Conservation (phyloP, 495 filamentous ascomycete genomes). For the Trypethelium eluteriae region DNA sequence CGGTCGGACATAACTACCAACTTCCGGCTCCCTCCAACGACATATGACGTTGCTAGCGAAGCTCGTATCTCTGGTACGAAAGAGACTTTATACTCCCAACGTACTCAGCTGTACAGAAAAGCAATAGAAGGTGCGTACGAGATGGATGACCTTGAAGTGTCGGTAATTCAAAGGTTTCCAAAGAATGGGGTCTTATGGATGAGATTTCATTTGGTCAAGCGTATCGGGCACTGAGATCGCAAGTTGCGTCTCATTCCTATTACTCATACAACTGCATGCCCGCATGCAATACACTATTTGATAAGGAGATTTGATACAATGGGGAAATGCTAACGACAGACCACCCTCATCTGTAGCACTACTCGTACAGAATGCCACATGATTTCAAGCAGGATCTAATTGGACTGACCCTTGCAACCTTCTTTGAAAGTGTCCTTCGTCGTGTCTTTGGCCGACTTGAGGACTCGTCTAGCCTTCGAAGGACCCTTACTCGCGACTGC, state of each 20-base stretch:
- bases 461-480: not conserved
- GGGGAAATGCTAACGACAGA: conserved; percentile 10
- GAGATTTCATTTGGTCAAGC: not conserved
- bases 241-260: conserved; percentile 4
- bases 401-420: not conserved
- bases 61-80: no score
- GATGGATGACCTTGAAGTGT: no score
- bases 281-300: conserved; percentile 7
- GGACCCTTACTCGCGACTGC: not conserved
- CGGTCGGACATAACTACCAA: no score
- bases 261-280: conserved; percentile 12
- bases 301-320: not conserved
- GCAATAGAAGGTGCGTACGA: no score
- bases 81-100: no score
- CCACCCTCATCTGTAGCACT: not conserved
- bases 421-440: not conserved
- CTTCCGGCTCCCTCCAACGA: no score
- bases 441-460: not conserved
- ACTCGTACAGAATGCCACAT: conserved; percentile 4
- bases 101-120: no score
- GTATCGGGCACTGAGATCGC: not conserved
- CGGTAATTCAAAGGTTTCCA: no score
- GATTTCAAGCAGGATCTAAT: conserved; percentile 4
- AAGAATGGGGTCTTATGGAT: not conserved
- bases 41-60: no score